Base-by-base conservation (phyloP, 2,329 filamentous ascomycete genomes). In the Dactylellina haptotyla region DNA sequence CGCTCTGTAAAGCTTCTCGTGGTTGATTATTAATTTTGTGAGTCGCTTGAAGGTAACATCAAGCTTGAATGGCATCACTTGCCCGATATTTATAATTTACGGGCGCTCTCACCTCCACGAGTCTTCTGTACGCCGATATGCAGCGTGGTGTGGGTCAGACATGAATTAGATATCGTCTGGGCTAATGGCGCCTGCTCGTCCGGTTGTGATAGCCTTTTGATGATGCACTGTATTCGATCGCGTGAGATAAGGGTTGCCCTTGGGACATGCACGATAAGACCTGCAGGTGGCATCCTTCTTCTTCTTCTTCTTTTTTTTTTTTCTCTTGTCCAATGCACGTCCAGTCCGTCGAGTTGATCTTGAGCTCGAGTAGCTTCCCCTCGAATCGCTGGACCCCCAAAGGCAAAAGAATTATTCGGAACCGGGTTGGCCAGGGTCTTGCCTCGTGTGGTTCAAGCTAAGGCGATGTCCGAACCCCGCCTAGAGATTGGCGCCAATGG, bases 211-310 rank as follows among this genome's bases (percentile, higher is more conserved):
- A 61, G 56, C 32, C 39, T 62, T 5, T 54, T 51, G 32, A 34
- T 63, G 57, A 53, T 50, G 57, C 28, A 28, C n/a, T 50, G 41
- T 50, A 59, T 37, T 64, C 34, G 59, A 63, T 64, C 66, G 58
- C 58, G 66, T 63, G 58, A 64, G 66, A 72, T 72, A 72, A 72
- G 66, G 54, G 37, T 23, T 53, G 51, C 45, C n/a, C 43, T 67
- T 53, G 23, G 53, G n/a, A n/a, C n/a, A n/a, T 14, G n/a, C 25
- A 45, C 28, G 63, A 67, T 69, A 69, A 69, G 64, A 18, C n/a
- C 41, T 59, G 43, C 53, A 64, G 45, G 28, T 8, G 12, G 3
- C 25, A 41, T 41, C 34, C 23, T 39, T 53, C 45, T 45, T 30
- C 14, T 51, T 16, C 12, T 30, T 26, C 18, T 20, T 32, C 23